Base-by-base conservation (phyloP, 148 eudicot genomes). In the Pharnaceum exiguum region DNA sequence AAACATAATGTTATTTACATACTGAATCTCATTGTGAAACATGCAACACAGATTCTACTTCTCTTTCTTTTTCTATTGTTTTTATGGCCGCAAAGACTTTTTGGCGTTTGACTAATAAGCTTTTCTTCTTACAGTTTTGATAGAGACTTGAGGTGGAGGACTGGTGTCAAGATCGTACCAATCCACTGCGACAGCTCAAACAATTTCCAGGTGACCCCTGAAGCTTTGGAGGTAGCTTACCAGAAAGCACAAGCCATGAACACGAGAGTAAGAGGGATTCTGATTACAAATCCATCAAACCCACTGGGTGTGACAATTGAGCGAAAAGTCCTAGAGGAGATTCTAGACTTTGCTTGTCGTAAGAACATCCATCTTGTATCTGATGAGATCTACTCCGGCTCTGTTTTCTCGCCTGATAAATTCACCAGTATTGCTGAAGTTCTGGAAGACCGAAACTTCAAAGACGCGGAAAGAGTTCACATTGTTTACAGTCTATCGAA, bases 321-420 rank as follows among this genome's bases (percentile, higher is more conserved):
- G 0, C 65, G 86, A 0, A 30, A 55, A 51, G 76, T 71, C 30
- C 78, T 93, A 0, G 84, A 76, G 25, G 66, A 71, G 15, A 71
- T 83, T 19, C 79, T 93, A 1, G 81, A 85, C 37, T 93, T 93
- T 44, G 79, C 39, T 7, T 53, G 64, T 3, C 24, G 38, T 0
- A 83, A 88, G 43, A 86, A 93, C 77, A 85, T 93, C 57, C 95
- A 93, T 44, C 77, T 93, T 9, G 67, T 93, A 17, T 93, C 90
- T 0, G 96, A 88, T 19, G 98, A 93, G 60, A 93, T 93, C 70
- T 93, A 93, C 79, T 88, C 96, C 0, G 98, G 95, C 13, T 85
- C 98, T 0, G 80, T 80, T 0, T 93, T 93, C 70, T 72, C 60
- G 7, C 72, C 84, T 0, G 42, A 52, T 0, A 86, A 86, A 42